These are phyloP conservation scores for Sesbania bispinosa DNA, from an alignment of 306 rosid genomes.

Conservation along the genomic window DNA sequence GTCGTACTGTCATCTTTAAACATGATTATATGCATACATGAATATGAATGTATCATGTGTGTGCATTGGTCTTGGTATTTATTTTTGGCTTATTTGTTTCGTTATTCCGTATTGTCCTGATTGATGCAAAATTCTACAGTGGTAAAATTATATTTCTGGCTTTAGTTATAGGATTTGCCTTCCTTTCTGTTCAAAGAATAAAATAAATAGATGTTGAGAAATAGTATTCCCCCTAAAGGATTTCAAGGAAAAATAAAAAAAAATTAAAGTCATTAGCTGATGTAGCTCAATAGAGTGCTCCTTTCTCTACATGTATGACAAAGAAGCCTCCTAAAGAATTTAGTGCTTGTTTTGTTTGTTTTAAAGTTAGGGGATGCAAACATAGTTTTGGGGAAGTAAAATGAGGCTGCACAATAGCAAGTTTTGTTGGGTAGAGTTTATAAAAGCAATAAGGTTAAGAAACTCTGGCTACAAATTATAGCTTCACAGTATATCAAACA, in stretches of 20 bases:
- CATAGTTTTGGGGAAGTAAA: too few relatives aligned
- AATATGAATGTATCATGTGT: not conserved
- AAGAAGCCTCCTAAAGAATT: too few relatives aligned
- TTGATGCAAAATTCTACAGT: not conserved
- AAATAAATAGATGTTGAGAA: not conserved
- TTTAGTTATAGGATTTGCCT: not conserved
- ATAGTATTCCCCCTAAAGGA: not conserved
- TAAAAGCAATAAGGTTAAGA: not conserved
- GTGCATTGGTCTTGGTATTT: not conserved
- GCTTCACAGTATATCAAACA: not conserved
- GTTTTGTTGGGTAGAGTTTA: too few relatives aligned
- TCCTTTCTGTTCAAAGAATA: not conserved
- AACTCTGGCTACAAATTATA: not conserved
- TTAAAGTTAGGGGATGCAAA: too few relatives aligned
- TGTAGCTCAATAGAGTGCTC: too few relatives aligned
- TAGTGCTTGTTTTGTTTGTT: too few relatives aligned
- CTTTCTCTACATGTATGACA: too few relatives aligned
- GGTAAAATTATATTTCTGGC: conserved; percentile 1
- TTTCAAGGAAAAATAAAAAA: not conserved
- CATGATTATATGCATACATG: not conserved
- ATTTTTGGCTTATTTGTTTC: not conserved
- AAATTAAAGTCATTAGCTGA: not conserved
- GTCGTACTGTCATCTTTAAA: not conserved
- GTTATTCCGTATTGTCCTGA: not conserved
- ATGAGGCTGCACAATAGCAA: too few relatives aligned